Percentiles rank a stretch among this genome's conserved stretches.
phyloP scores from a whole-genome alignment of 495 filamentous ascomycete species.

The Penicillium desertorum region DNA sequence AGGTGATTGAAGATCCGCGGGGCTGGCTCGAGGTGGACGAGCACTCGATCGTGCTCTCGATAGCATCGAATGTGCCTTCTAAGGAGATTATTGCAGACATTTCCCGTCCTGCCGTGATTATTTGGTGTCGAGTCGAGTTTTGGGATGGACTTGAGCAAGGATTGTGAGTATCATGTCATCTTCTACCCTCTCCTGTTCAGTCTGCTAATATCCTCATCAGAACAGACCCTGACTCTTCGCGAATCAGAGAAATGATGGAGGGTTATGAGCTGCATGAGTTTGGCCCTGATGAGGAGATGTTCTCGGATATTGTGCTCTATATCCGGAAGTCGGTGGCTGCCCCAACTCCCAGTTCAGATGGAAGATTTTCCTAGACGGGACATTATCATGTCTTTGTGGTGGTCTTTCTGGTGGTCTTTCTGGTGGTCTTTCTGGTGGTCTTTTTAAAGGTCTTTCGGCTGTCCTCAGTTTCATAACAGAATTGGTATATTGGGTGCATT shows the following conservation, averaged over 20 bases:
- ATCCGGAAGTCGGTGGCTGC: conserved; percentile 10
- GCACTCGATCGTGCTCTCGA: conserved; percentile 30
- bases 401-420: no score
- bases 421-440: no score
- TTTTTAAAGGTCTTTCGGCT: no score
- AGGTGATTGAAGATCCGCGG: conserved; percentile 31
- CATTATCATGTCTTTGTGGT: no score
- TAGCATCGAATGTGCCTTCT: conserved; percentile 28
- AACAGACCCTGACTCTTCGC: conserved; percentile 15
- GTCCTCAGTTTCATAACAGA: no score
- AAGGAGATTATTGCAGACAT: conserved; percentile 37
- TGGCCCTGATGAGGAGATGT: conserved; percentile 10
- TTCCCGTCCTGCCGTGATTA: conserved; percentile 32
- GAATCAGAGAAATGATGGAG: conserved; percentile 19
- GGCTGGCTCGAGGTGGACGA: conserved; percentile 37
- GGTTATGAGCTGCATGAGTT: conserved; percentile 19
- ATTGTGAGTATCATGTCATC: background rate
- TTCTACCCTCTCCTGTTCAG: background rate
- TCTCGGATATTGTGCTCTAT: conserved; percentile 15
- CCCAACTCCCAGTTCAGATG: background rate
- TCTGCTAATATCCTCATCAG: conserved; percentile 1
- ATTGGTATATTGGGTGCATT: no score
- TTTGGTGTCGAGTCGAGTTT: conserved; percentile 25
- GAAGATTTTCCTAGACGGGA: background rate
- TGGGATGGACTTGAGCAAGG: conserved; percentile 8